Percentiles rank a stretch among this genome's conserved stretches.
Evolutionary conservation across 805 yeast species (phyloP).

Genomic region (Kregervanrija delftensis): DNA sequence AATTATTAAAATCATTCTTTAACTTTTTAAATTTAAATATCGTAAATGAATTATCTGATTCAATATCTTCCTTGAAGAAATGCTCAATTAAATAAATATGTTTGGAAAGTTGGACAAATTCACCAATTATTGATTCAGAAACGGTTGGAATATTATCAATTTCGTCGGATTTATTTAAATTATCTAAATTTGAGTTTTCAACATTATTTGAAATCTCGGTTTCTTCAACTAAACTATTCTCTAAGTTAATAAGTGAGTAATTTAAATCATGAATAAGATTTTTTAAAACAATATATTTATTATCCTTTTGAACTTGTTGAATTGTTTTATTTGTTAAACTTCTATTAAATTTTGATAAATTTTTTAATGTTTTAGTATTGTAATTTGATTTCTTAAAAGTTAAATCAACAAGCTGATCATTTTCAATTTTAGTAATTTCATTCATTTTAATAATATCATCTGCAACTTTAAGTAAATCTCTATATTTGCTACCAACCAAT

Average conservation of each 20-base stretch:
- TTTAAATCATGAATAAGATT: constrained; percentile 23
- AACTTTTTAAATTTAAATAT: constrained; percentile 14
- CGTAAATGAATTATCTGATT: constrained; percentile 7
- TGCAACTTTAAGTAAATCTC: constrained; percentile 30
- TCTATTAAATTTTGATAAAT: constrained; percentile 16
- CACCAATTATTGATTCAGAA: constrained; percentile 11
- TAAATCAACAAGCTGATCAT: constrained; percentile 21
- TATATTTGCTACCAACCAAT: constrained; percentile 29
- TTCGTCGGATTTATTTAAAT: constrained; percentile 4
- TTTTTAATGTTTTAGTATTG: constrained; percentile 14
- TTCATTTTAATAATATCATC: constrained; percentile 31
- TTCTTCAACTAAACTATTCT: background rate
- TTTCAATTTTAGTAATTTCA: constrained; percentile 19
- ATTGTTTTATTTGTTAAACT: constrained; percentile 2
- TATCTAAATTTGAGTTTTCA: background rate
- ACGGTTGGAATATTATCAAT: constrained; percentile 4
- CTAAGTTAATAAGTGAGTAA: constrained; percentile 13
- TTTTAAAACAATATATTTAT: constrained; percentile 16
- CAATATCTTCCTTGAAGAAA: constrained; percentile 16
- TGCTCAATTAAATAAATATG: constrained; percentile 18
- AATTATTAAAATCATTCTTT: constrained; percentile 12
- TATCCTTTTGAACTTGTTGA: constrained; percentile 9
- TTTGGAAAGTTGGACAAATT: constrained; percentile 20
- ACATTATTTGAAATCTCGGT: background rate
- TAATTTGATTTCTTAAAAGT: constrained; percentile 25